Conservation (phyloP, 2,329 filamentous ascomycete species). For the Thielaviopsis punctulata region DNA sequence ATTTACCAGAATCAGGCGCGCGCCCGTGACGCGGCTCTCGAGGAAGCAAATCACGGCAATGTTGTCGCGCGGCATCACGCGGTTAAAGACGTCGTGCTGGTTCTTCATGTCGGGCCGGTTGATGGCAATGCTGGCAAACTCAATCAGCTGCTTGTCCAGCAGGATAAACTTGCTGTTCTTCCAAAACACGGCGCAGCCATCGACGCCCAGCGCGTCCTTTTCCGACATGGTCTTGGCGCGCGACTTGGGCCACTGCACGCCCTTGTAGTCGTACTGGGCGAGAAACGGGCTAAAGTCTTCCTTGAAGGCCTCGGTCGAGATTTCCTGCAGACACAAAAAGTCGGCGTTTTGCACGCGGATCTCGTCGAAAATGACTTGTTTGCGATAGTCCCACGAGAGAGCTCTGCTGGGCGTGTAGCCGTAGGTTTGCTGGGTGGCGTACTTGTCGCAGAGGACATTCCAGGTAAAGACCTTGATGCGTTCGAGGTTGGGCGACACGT, state of each 20-base stretch:
- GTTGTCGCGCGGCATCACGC: conserved; percentile 95
- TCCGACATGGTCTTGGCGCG: conserved; percentile 84
- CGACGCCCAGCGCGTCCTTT: conserved; percentile 73
- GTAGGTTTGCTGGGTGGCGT: conserved; percentile 69
- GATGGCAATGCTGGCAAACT: conserved; percentile 83
- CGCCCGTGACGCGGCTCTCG: conserved; percentile 80
- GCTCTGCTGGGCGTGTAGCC: conserved; percentile 77
- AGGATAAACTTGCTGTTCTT: conserved; percentile 88
- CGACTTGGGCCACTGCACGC: conserved; percentile 80
- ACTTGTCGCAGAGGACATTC: conserved; percentile 92
- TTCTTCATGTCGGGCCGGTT: conserved; percentile 94
- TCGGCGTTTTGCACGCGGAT: conserved; percentile 66
- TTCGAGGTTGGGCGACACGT: conserved; percentile 40
- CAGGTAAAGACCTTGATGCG: conserved; percentile 77
- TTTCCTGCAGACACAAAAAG: conserved; percentile 84
- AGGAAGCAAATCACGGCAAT: conserved; percentile 86
- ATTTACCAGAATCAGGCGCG: conserved; percentile 81
- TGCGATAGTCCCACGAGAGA: conserved; percentile 74
- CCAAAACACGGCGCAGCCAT: conserved; percentile 94
- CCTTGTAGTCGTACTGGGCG: conserved; percentile 78
- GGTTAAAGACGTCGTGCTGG: conserved; percentile 93
- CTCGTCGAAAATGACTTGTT: conserved; percentile 67
- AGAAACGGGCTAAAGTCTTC: conserved; percentile 80
- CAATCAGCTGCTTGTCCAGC: conserved; percentile 84
- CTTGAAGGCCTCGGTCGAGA: conserved; percentile 81